These are phyloP conservation scores for rapeseed (Brassica napus) DNA, from an alignment of 345 rosid species.

Conservation along the genomic window DNA sequence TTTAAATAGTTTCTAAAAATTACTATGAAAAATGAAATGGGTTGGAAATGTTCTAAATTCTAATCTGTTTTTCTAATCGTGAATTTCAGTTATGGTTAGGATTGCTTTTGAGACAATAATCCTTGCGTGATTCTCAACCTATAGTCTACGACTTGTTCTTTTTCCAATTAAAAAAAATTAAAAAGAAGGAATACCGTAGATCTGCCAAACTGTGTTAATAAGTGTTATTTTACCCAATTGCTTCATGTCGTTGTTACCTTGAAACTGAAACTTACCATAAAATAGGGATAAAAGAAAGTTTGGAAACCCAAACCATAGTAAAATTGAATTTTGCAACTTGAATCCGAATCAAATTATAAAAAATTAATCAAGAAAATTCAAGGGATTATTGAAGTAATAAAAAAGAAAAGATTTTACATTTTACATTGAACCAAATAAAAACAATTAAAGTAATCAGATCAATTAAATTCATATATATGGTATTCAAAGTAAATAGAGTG, in stretches of 20 bases:
- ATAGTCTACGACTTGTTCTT: constrained; percentile 7
- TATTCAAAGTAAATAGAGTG: no score
- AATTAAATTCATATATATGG: no score
- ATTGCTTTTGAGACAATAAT: background rate
- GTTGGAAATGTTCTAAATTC: no score
- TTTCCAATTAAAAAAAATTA: background rate
- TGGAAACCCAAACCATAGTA: background rate
- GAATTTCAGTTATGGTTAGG: no score
- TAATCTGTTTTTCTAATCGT: no score
- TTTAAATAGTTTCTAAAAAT: no score
- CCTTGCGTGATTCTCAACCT: background rate
- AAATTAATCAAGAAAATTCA: background rate
- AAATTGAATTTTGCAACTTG: background rate
- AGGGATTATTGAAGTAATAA: no score
- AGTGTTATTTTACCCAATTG: background rate
- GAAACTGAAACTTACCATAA: background rate
- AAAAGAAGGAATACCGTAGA: background rate
- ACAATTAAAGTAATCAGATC: no score
- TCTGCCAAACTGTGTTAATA: background rate
- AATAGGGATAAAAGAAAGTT: background rate
- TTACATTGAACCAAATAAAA: no score
- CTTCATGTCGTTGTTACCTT: background rate
- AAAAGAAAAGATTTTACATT: no score
- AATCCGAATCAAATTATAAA: background rate
- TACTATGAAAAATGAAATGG: no score